Evolutionary conservation across 176 grass and related monocot species (phyloP).

Genomic region (Dendrocalamus sinicus): DNA sequence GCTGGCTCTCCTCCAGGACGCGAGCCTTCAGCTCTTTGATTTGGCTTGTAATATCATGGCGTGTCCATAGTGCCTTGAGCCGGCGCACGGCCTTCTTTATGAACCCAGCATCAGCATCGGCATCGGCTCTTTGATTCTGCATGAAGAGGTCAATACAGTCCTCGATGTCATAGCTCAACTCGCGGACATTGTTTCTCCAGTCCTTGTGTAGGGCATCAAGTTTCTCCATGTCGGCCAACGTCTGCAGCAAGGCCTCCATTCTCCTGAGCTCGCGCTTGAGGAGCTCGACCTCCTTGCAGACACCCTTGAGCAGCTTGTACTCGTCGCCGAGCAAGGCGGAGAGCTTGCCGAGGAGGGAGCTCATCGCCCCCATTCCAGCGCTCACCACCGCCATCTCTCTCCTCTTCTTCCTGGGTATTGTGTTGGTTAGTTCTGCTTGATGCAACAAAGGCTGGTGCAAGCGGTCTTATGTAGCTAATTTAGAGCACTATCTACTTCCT

Average conservation of each 20-base stretch:
- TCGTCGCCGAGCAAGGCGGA: neutral
- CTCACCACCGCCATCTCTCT: neutral
- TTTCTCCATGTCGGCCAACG: neutral
- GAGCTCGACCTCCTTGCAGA: neutral
- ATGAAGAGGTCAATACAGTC: conserved; percentile 32
- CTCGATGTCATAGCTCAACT: conserved; percentile 13
- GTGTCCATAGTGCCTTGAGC: too few species aligned
- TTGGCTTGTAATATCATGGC: neutral
- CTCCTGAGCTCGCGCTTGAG: conserved; percentile 10
- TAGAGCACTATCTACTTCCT: too few species aligned
- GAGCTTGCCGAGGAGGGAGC: neutral
- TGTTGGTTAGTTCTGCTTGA: too few species aligned
- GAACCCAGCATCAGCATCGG: too few species aligned
- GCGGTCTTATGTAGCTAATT: too few species aligned
- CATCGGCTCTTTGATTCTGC: neutral
- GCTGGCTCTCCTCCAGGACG: neutral
- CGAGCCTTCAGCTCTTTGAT: conserved; percentile 10
- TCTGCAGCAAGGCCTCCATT: conserved; percentile 2
- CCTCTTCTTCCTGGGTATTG: too few species aligned
- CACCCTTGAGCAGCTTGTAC: neutral
- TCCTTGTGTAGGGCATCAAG: neutral
- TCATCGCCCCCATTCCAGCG: neutral
- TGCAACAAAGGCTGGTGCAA: too few species aligned
- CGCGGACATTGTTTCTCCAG: conserved; percentile 14
- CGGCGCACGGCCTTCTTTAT: too few species aligned